Conservation (phyloP, 78 protist species). For the Protostelium mycophagum region DNA sequence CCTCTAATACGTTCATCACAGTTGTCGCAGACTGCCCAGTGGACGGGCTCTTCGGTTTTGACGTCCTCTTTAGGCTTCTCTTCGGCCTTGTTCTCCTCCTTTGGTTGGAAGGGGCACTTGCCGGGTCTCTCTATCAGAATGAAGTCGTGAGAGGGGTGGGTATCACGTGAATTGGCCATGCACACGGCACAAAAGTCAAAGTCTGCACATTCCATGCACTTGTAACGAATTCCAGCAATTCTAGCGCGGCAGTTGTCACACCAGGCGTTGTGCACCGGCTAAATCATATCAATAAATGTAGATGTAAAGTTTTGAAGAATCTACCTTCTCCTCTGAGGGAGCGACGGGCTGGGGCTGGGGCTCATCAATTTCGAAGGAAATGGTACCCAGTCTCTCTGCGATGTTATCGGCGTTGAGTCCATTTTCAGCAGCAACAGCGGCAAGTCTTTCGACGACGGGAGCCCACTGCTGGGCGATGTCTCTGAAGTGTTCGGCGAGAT, state of each 20-base stretch:
- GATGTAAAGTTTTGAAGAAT: too few relatives aligned
- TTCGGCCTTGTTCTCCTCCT: too few relatives aligned
- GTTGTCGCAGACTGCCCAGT: slow-evolving; percentile 52
- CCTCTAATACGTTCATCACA: slow-evolving; percentile 52
- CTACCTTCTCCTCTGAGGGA: too few relatives aligned
- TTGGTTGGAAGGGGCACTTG: background rate
- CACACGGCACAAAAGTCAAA: slow-evolving; percentile 52
- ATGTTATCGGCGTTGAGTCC: background rate
- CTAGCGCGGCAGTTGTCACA: slow-evolving; percentile 54
- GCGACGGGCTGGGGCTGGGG: too few relatives aligned
- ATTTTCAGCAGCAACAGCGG: background rate
- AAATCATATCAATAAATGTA: too few relatives aligned
- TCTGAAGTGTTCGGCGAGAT: background rate
- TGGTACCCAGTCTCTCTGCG: background rate
- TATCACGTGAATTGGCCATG: background rate
- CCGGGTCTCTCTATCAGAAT: background rate
- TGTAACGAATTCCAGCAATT: slow-evolving; percentile 55
- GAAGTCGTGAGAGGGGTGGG: background rate
- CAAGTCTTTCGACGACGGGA: background rate
- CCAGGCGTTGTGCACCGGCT: slow-evolving; percentile 41
- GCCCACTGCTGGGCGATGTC: background rate
- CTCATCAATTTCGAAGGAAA: background rate
- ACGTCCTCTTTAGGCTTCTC: background rate
- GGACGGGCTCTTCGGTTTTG: slow-evolving; percentile 7
- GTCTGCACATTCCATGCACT: slow-evolving; percentile 56